Conservation (phyloP, 108 stramenopile species). For the Bacterosira constricta region DNA sequence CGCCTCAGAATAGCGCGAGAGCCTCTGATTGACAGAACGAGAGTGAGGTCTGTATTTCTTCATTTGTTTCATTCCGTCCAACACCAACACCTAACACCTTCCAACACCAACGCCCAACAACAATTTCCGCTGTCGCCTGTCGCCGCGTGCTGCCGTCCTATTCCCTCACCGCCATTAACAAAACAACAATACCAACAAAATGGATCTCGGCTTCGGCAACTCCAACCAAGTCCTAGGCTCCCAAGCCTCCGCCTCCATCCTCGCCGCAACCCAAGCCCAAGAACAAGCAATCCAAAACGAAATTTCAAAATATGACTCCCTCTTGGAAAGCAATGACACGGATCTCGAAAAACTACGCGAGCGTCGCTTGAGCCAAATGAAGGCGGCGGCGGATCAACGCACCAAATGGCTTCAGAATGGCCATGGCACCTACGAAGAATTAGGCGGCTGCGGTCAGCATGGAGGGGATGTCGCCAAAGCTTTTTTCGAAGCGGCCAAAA, state of each 20-base stretch:
- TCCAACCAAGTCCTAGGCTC: constrained; percentile 75
- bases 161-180: too few relatives aligned
- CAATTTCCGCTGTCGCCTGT: too few relatives aligned
- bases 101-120: too few relatives aligned
- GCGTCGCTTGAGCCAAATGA: constrained; percentile 77
- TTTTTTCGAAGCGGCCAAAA: constrained; percentile 94
- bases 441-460: constrained; percentile 45
- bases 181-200: too few relatives aligned
- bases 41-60: too few relatives aligned
- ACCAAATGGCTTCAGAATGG: constrained; percentile 75
- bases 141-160: too few relatives aligned
- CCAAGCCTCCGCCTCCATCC: constrained; percentile 59
- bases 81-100: too few relatives aligned
- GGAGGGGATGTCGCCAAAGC: constrained; percentile 70
- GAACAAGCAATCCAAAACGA: constrained; percentile 67
- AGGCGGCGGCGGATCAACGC: constrained; percentile 64
- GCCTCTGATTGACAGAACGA: too few relatives aligned
- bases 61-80: too few relatives aligned
- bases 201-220: constrained; percentile 88
- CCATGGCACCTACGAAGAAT: constrained; percentile 86
- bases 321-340: constrained; percentile 87
- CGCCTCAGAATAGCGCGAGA: too few relatives aligned
- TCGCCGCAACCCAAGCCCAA: constrained; percentile 64
- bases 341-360: constrained; percentile 91
- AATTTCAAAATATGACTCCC: constrained; percentile 73